These are phyloP conservation scores for Oryza australiensis DNA, from an alignment of 176 grass and related monocot genomes.

Conservation along the genomic window DNA sequence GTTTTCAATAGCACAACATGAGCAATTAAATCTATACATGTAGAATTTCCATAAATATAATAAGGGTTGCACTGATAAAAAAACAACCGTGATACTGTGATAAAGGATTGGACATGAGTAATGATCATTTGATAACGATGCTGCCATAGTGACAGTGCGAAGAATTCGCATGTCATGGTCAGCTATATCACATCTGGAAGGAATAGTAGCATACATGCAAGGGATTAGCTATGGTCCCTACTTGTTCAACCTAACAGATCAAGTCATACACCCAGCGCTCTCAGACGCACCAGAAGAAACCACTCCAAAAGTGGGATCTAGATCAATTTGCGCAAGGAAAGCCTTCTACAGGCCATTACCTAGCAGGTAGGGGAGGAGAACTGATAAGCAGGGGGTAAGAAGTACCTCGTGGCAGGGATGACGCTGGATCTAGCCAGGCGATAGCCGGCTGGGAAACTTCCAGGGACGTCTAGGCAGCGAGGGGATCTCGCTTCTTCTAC, in stretches of 20 bases:
- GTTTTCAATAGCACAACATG: neutral
- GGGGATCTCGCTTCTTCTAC: neutral
- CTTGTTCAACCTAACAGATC: neutral
- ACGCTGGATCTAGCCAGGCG: neutral
- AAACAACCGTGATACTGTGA: neutral
- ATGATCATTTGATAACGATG: neutral
- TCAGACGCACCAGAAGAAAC: neutral
- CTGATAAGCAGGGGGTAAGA: too few species aligned
- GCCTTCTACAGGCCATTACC: neutral
- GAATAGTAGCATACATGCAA: neutral
- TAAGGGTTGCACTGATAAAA: neutral
- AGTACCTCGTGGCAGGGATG: too few species aligned
- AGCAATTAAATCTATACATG: neutral
- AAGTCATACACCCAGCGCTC: neutral
- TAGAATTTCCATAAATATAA: neutral
- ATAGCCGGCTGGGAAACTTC: neutral
- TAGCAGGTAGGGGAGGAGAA: neutral
- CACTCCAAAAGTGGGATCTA: neutral
- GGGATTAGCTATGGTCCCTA: neutral
- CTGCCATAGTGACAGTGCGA: neutral
- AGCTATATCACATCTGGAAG: neutral
- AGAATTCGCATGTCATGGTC: neutral
- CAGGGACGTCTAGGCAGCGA: neutral
- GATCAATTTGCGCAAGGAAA: neutral
- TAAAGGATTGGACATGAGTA: neutral